Conservation (phyloP, 2,329 filamentous ascomycete species). For the Talaromyces sp. region DNA sequence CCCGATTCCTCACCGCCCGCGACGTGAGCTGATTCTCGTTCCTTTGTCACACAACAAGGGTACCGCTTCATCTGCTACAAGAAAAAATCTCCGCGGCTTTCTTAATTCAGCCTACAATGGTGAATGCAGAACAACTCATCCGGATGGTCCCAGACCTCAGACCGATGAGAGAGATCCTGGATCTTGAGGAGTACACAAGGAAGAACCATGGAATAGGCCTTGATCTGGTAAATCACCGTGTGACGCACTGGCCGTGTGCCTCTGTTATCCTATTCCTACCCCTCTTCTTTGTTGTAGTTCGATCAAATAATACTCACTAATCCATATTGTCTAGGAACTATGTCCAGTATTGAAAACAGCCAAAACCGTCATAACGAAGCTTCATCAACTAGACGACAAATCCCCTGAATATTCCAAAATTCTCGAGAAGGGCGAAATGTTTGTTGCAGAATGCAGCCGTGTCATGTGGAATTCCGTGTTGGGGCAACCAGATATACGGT, state of each 20-base stretch:
- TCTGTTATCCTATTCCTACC: not conserved
- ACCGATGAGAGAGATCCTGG: not conserved
- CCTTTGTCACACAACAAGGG: not conserved
- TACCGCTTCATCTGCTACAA: not conserved
- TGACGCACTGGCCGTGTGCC: not conserved
- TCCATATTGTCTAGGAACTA: not conserved
- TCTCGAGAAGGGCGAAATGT: not conserved
- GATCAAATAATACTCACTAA: not conserved
- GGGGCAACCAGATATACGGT: not conserved
- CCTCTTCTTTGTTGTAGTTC: not conserved
- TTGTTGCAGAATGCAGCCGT: not conserved
- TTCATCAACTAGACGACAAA: not conserved
- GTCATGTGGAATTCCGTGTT: not conserved
- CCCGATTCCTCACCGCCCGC: not conserved
- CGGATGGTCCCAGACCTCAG: not conserved
- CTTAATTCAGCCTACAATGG: not conserved
- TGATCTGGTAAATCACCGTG: not conserved
- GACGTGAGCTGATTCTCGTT: not conserved
- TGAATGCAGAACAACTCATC: not conserved
- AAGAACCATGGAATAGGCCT: not conserved
- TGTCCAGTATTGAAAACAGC: not conserved
- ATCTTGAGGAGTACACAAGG: not conserved
- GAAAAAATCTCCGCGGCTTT: not conserved
- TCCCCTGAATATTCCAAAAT: not conserved
- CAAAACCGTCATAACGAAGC: not conserved